Evolutionary conservation across 1,284 basidiomycete genomes (phyloP), one percentile per base, ranked within the genome.

Genomic region (Ustilago esculenta): DNA sequence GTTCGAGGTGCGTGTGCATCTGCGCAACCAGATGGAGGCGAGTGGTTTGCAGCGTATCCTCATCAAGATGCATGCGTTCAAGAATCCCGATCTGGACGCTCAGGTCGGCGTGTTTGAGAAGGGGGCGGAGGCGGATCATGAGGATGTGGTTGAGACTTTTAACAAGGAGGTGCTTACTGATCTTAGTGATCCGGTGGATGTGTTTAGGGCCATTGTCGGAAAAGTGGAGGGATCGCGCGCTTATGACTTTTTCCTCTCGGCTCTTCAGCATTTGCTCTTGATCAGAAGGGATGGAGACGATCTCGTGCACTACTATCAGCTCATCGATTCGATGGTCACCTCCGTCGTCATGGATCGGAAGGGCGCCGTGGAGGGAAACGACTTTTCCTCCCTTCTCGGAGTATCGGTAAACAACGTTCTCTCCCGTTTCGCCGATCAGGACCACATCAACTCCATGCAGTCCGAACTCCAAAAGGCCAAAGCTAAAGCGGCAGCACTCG

Each of bases 311-410:
- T 92, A 94, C 83, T 97, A 92, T 83, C 92, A 94, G 83, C 87
- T 99, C 43, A 87, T 99, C 75, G 93, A 98, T 81, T 90, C 91
- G n/a, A 85, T 98, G 44, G 88, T 98, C 42, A 90, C 92, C 29
- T 91, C 94, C 73, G 89, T 98, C 40, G 94, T 98, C 21, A 87
- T 97, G 84, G 93, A 96, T 83, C 83, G 85, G 47, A 92, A 93
- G 82, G 91, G 92, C 74, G 70, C 79, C 8, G 80, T 79, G n/a
- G 86, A 93, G 45, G 84, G 85, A 30, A 82, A 85, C 35, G 84
- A 85, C 45, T 91, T 93, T 24, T 91, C 92, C 58, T 87, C 89
- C 44, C 87, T 94, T 18, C 86, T 97, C 67, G 94, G 94, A 0
- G 89, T 91, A 56, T 94, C 92, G 2, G 93, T 98, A 18, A 89